phyloP scores from a whole-genome alignment of 2,329 filamentous ascomycete species.

The Trichoderma aggressivum region DNA sequence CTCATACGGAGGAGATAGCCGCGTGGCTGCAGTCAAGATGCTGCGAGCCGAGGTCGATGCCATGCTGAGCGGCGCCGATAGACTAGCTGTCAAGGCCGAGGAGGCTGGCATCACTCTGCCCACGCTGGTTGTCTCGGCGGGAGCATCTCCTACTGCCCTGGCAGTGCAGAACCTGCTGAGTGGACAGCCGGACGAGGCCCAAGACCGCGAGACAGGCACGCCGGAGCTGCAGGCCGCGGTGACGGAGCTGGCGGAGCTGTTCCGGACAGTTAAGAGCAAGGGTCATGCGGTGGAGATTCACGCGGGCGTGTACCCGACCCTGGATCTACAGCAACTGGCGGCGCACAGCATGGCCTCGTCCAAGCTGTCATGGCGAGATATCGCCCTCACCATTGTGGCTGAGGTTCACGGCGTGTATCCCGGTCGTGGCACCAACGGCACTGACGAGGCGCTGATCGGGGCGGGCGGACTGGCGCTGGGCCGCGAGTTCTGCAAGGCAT shows the following conservation, averaged over 20 bases:
- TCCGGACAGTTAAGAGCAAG: slow-evolving; percentile 30
- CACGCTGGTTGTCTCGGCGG: slow-evolving; percentile 56
- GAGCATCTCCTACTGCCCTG: slow-evolving; percentile 69
- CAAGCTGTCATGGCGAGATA: slow-evolving; percentile 49
- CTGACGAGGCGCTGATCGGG: slow-evolving; percentile 64
- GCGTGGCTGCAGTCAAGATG: slow-evolving; percentile 31
- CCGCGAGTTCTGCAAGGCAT: slow-evolving; percentile 69
- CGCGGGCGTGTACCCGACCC: slow-evolving; percentile 70
- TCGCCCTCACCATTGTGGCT: slow-evolving; percentile 66
- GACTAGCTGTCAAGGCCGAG: slow-evolving; percentile 21
- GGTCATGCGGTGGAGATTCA: slow-evolving; percentile 63
- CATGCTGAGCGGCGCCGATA: slow-evolving; percentile 27
- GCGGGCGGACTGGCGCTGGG: slow-evolving; percentile 69
- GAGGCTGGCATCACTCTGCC: slow-evolving; percentile 23
- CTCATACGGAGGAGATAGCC: slow-evolving; percentile 54
- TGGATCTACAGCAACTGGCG: slow-evolving; percentile 77
- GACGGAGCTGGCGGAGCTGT: slow-evolving; percentile 22
- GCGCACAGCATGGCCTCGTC: slow-evolving; percentile 55
- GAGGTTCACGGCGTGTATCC: slow-evolving; percentile 70
- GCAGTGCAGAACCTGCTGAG: slow-evolving; percentile 27
- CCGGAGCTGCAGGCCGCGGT: slow-evolving; percentile 24
- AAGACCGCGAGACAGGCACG: slow-evolving; percentile 10
- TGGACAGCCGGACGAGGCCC: slow-evolving; percentile 6
- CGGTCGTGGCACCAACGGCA: slow-evolving; percentile 45
- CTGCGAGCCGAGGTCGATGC: slow-evolving; percentile 32